Base-by-base conservation (phyloP, 345 rosid species). In the Citropsis articulata region DNA sequence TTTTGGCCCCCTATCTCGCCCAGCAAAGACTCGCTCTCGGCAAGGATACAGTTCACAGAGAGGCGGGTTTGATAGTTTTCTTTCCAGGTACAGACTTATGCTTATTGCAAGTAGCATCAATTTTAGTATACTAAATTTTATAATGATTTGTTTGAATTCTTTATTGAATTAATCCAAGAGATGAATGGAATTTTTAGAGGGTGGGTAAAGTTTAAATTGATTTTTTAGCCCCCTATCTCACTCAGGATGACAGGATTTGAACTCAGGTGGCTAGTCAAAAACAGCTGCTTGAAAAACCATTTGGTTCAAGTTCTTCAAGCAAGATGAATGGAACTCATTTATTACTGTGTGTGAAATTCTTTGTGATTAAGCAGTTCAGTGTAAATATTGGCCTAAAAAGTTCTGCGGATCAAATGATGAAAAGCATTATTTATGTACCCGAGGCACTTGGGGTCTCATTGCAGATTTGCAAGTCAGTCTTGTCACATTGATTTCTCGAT, bases 11-110 rank as follows among this genome's bases (percentile, higher is more conserved):
- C 40, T 36, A 36, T 36, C 40, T 36, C 40, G 40, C 40, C 40
- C 40, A 1, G 48, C 66, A 22, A 22, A n/a, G n/a, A 22, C 14
- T 27, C n/a, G 5, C 28, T 33, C 18, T 36, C 40, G 4, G 8
- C 40, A 80, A 84, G 80, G 92, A 87, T 59, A 82, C 90, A 69
- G 85, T 89, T 80, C 89, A 81, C 59, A 95, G 89, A 84, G 78
- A 87, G 76, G 87, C 84, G 85, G 97, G 98, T 80, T 90, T 92
- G 81, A 86, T 95, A 78, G 92, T 95, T 67, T 93, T 95, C 80
- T 95, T 93, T 83, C 99, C 99, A 75, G 99, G 99, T 93, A 88
- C 77, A 61, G 27, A 64, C 69, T 28, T 71, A 36, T 36, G 40
- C 40, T 36, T 66, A 56, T 31, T 38, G 78, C 22, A 31, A 30